Base-by-base conservation (phyloP, 2,329 filamentous ascomycete species). In the Alternaria consortialis region DNA sequence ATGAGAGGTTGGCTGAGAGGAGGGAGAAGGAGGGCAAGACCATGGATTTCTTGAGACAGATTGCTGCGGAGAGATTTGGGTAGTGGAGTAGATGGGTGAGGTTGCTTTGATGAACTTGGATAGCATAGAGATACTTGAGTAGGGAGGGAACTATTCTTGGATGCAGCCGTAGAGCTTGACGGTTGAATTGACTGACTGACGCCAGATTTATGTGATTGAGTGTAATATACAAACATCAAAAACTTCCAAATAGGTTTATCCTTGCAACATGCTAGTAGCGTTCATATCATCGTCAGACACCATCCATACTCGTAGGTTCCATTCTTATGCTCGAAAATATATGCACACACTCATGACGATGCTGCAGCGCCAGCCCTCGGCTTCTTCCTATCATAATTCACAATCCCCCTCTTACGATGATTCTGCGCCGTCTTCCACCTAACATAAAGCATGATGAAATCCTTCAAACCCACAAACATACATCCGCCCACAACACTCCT, bases 401-500 rank as follows among this genome's bases (percentile, higher is more conserved):
- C 34, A 4, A 85, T 79, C 52, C 74, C 77, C 65, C 83, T 73
- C 70, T 75, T 65, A 11, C 81, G 74, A 71, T 85, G 82, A 67
- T 82, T 81, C 67, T 79, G 76, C 58, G 82, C 83, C 75, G 83
- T 81, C 71, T 77, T 81, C 82, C 83, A 85, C 51, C 81, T 55
- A 31, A 84, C 87, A 70, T 90, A 90, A 2, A 90, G 78, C 68
- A 87, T 80, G 34, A 90, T 70, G 7, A 85, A 85, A 75, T 90
- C 88, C 77, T 94, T 95, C 53, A 97, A 78, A 9, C 97, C 89
- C 15, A 98, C 89, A 71, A 94, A 97, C 20, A 97, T 80, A 74
- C 92, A 95, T 0, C 95, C 95, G 1, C 95, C 95, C 1, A 95
- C 85, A 3, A 99, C 83, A 72, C 92, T 97, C 57, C 95, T 85